phyloP scores from a whole-genome alignment of 2,329 filamentous ascomycete species.

The Ophiostoma novo-ulmi region DNA sequence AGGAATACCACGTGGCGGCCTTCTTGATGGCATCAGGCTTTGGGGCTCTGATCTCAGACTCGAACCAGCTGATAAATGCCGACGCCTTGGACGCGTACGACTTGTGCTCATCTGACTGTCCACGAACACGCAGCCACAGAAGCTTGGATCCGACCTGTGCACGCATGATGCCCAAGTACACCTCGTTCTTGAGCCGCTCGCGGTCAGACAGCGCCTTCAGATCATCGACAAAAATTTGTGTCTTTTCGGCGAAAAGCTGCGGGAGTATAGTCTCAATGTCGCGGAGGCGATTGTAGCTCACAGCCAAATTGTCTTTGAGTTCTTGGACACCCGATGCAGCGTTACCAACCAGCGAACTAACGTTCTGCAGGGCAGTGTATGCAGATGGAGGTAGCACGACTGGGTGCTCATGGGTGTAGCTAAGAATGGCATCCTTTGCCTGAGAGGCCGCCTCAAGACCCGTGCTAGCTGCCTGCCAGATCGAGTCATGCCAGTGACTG shows the following conservation, averaged over 20 bases:
- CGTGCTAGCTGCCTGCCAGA: conserved; percentile 41
- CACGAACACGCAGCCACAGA: conserved; percentile 28
- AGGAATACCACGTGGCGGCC: neutral
- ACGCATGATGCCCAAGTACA: conserved; percentile 19
- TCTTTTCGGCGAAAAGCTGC: neutral
- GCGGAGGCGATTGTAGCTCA: neutral
- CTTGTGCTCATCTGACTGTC: conserved; percentile 24
- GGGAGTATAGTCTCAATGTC: neutral
- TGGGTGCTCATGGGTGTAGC: conserved; percentile 25
- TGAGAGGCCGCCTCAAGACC: conserved; percentile 33
- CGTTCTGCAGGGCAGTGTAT: neutral
- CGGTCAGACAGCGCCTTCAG: neutral
- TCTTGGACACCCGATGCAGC: neutral
- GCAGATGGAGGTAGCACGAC: neutral
- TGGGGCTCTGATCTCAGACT: conserved; percentile 1
- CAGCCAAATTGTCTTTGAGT: neutral
- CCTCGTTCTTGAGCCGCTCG: conserved; percentile 11
- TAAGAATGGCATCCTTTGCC: conserved; percentile 1
- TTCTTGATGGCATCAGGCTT: neutral
- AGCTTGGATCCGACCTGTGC: conserved; percentile 28
- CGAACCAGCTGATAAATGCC: conserved; percentile 18
- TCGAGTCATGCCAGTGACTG: conserved; percentile 37
- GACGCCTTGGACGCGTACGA: conserved; percentile 24
- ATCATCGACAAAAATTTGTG: neutral
- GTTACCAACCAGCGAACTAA: neutral